Conservation (phyloP, 169 alveolate species). For the Amoebophrya sp. region DNA sequence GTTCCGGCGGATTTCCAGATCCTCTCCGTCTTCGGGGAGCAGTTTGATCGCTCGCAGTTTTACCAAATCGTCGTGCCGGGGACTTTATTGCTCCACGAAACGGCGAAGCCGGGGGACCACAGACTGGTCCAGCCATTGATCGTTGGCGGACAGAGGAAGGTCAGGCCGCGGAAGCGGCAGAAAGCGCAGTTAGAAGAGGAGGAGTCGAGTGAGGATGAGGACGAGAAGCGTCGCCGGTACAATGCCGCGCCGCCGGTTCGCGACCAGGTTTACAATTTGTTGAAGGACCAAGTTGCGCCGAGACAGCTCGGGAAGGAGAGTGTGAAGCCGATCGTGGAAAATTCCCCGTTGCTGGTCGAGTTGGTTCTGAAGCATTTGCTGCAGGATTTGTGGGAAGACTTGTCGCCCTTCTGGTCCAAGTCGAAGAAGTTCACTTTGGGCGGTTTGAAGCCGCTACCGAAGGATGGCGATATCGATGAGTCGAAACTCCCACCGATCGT, state of each 20-base stretch:
- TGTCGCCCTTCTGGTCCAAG: not conserved
- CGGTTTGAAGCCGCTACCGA: not conserved
- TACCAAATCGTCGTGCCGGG: not conserved
- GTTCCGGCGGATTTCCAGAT: not conserved
- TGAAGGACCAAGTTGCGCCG: not conserved
- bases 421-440: not conserved
- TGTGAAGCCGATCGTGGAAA: not conserved
- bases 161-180: not conserved
- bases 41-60: not conserved
- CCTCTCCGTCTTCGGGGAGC: not conserved
- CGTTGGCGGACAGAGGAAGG: not conserved
- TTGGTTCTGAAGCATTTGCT: not conserved
- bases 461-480: not conserved
- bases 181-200: not conserved
- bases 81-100: not conserved
- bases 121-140: not conserved
- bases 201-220: not conserved
- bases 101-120: conserved; percentile 21
- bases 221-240: not conserved
- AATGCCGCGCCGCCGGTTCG: conserved; percentile 11
- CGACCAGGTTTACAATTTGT: conserved; percentile 9
- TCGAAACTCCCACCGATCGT: too few species aligned
- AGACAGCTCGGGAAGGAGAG: not conserved
- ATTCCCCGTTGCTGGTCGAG: not conserved
- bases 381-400: not conserved